Evolutionary conservation across 2,329 filamentous ascomycete species (phyloP).

Genomic region (Ambrosiella beaveri): DNA sequence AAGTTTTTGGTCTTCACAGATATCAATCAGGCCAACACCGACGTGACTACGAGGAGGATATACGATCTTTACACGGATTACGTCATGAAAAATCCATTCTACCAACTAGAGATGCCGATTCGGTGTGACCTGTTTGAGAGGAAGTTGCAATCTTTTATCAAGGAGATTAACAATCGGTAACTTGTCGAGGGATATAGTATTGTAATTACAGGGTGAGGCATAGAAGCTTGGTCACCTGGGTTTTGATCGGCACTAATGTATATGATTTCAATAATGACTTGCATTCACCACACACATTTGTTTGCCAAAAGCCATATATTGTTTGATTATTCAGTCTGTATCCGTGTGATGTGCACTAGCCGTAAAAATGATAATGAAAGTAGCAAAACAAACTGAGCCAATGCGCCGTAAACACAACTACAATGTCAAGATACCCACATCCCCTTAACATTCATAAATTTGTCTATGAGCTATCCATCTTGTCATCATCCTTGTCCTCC

Average conservation of each 20-base stretch:
- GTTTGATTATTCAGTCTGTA: not conserved
- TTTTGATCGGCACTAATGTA: too few relatives aligned
- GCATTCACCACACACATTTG: too few relatives aligned
- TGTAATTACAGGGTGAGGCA: not conserved
- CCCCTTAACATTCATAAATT: not conserved
- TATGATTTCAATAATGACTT: too few relatives aligned
- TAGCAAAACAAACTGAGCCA: not conserved
- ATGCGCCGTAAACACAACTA: not conserved
- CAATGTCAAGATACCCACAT: constrained; percentile 11
- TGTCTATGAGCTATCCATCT: constrained; percentile 73
- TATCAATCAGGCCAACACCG: constrained; percentile 69
- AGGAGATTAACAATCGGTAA: constrained; percentile 45
- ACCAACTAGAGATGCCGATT: constrained; percentile 93
- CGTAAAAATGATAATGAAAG: not conserved
- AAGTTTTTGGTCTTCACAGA: constrained; percentile 97
- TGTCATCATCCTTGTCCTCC: constrained; percentile 43
- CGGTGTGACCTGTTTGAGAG: constrained; percentile 90
- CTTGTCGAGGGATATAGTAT: not conserved
- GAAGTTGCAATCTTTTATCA: constrained; percentile 64
- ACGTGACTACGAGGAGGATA: constrained; percentile 64
- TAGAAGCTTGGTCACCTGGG: not conserved
- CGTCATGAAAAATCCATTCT: constrained; percentile 99
- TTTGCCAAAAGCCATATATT: too few relatives aligned
- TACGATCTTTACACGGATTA: constrained; percentile 95
- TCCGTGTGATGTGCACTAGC: not conserved